Evolutionary conservation across 2,329 filamentous ascomycete genomes (phyloP), one percentile per base, ranked within the genome.

Genomic region (Penicillium palitans): DNA sequence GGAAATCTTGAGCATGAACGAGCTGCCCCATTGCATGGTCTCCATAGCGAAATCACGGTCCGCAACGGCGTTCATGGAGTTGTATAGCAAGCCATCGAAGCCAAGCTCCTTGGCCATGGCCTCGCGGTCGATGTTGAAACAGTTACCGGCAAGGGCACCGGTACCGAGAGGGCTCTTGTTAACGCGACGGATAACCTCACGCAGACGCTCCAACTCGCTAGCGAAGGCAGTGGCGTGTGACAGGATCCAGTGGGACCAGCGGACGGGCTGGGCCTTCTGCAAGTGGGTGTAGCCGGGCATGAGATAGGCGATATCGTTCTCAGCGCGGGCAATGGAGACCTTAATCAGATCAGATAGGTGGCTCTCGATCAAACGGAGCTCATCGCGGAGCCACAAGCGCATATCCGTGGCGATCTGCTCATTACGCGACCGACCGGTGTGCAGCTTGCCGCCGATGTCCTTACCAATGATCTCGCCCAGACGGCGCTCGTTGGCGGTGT

Each of bases 281-380:
- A 95, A 78, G 76, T 96, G 91, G 15, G 91, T 96, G 78, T 96
- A 96, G 3, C 90, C 90, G 1, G 91, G 91, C 89, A 96, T 95
- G 69, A 96, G 74, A 63, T 85, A 81, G 66, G 90, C 87, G 62
- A 93, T 87, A 68, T 95, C 90, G 37, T 80, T 76, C 80, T 91
- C 89, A 2, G 91, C 90, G 29, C 90, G 84, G 47, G 80, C 78
- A 37, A 86, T 83, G 15, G 87, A 84, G 48, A 92, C 88, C 68
- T 84, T 80, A 41, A 96, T 79, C 65, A 96, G 84, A 55, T 85
- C 83, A 44, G 85, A 80, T 5, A 96, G 81, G 67, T 87, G 85
- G 37, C 67, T 74, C 67, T 96, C 90, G 52, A 96, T 85, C 63
- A 81, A 80, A 57, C 82, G 83, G 58, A 96, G 79, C 78, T 89